A percentile compares a stretch with the other conserved stretches of the same genome.
Evolutionary conservation across 495 filamentous ascomycete genomes (phyloP).

Genomic region (Podospora pseudocomata): DNA sequence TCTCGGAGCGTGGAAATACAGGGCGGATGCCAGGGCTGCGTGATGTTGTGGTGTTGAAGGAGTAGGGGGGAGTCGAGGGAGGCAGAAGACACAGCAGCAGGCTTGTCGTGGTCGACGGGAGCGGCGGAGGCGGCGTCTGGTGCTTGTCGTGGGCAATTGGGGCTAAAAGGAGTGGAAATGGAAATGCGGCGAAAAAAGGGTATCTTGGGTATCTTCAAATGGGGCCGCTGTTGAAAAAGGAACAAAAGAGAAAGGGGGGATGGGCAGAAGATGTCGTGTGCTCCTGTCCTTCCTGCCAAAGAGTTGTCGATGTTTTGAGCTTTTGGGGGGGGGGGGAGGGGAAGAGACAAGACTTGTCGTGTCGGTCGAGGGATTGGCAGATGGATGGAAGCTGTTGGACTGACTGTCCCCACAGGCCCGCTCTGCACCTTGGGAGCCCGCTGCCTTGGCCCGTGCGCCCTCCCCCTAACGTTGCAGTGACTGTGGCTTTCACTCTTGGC

Average conservation of each 20-base stretch:
- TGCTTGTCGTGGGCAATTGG: slow-evolving; percentile 21
- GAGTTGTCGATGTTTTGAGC: slow-evolving; percentile 10
- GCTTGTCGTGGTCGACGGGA: slow-evolving; percentile 8
- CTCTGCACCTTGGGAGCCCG: slow-evolving; percentile 9
- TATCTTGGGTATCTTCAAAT: slow-evolving; percentile 33
- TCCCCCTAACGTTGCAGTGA: not conserved
- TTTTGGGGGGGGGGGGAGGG: slow-evolving; percentile 32
- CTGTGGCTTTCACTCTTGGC: slow-evolving; percentile 5
- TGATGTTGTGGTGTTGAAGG: slow-evolving; percentile 3
- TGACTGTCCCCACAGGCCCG: slow-evolving; percentile 10
- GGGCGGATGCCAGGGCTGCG: not conserved
- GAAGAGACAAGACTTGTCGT: slow-evolving; percentile 37
- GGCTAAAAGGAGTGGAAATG: slow-evolving; percentile 31
- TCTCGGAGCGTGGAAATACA: not conserved
- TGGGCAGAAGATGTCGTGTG: slow-evolving; percentile 28
- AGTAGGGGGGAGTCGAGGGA: slow-evolving; percentile 1
- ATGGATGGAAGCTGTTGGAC: slow-evolving; percentile 32
- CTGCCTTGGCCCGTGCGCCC: slow-evolving; percentile 17
- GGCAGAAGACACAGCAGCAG: slow-evolving; percentile 8
- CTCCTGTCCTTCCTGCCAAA: slow-evolving; percentile 32
- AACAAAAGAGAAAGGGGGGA: slow-evolving; percentile 25
- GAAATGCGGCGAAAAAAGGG: slow-evolving; percentile 25
- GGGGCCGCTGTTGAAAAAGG: slow-evolving; percentile 25
- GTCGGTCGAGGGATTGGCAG: slow-evolving; percentile 27
- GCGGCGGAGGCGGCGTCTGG: slow-evolving; percentile 8